Evolutionary conservation across 371 early-diverging fungal species (phyloP).

Genomic region (Saksenaea oblongispora): DNA sequence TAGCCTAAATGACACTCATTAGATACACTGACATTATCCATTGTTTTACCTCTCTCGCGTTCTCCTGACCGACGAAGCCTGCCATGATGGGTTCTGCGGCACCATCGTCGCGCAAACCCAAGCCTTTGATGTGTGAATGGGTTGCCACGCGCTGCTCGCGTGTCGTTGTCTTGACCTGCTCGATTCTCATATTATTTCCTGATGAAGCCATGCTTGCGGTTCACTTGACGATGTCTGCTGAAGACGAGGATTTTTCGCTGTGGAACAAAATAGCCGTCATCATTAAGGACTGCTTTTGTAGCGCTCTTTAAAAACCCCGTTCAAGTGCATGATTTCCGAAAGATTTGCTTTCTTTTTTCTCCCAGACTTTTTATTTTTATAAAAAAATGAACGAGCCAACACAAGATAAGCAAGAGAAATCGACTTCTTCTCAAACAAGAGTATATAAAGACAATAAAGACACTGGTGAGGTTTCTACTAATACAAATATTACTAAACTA

Average conservation of each 20-base stretch:
- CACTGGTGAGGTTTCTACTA: not conserved
- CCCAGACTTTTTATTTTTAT: not conserved
- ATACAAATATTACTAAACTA: not conserved
- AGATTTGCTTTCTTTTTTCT: not conserved
- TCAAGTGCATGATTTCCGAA: not conserved
- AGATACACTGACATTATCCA: not conserved
- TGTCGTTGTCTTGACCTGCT: conserved; percentile 77
- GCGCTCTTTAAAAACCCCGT: not conserved
- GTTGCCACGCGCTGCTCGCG: conserved; percentile 93
- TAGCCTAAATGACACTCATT: conserved; percentile 60
- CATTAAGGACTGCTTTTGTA: not conserved
- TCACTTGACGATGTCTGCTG: not conserved
- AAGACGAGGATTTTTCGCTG: not conserved
- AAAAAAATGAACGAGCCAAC: not conserved
- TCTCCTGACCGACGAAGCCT: conserved; percentile 97
- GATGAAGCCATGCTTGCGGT: not conserved
- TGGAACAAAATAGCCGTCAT: not conserved
- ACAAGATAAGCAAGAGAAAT: not conserved
- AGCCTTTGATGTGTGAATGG: conserved; percentile 95
- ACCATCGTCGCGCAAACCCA: conserved; percentile 86
- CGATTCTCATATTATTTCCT: conserved; percentile 70
- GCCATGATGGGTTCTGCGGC: conserved; percentile 82
- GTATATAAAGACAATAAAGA: not conserved
- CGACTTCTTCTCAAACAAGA: not conserved
- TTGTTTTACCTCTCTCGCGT: conserved; percentile 85